Conservation (phyloP, 2,329 filamentous ascomycete genomes). For the Hypoxylon sp. region DNA sequence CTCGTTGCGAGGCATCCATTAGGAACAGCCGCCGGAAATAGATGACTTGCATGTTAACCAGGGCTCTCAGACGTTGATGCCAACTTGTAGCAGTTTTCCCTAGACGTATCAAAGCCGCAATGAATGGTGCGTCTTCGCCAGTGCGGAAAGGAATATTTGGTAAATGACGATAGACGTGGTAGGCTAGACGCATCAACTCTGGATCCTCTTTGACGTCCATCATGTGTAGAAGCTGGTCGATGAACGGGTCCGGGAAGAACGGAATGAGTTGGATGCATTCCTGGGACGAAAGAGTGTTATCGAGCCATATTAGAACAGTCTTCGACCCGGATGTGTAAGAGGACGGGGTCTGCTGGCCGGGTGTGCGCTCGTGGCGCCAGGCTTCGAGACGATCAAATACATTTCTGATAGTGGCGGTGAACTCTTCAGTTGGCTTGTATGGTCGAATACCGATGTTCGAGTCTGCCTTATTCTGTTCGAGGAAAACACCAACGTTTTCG, state of each 20-base stretch:
- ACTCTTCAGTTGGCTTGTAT: constrained; percentile 82
- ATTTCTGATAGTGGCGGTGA: constrained; percentile 76
- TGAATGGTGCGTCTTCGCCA: constrained; percentile 87
- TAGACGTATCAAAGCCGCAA: constrained; percentile 87
- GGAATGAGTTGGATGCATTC: constrained; percentile 91
- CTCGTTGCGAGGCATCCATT: constrained; percentile 79
- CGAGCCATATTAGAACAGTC: constrained; percentile 94
- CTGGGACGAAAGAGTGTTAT: constrained; percentile 88
- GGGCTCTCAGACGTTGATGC: constrained; percentile 93
- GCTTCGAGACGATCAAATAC: constrained; percentile 85
- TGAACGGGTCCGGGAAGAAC: constrained; percentile 91
- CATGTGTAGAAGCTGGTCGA: constrained; percentile 96
- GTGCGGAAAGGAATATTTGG: constrained; percentile 93
- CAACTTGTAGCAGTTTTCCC: constrained; percentile 87
- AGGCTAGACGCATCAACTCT: constrained; percentile 92
- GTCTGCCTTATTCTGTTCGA: constrained; percentile 81
- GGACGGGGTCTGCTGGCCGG: constrained; percentile 92
- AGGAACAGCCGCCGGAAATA: constrained; percentile 98
- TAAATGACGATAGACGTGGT: constrained; percentile 95
- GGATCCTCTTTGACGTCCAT: constrained; percentile 99
- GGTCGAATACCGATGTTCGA: constrained; percentile 89
- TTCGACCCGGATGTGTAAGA: constrained; percentile 97
- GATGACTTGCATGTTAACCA: constrained; percentile 98
- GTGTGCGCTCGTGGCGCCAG: constrained; percentile 86
- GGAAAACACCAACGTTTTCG: constrained; percentile 78